Evolutionary conservation across 371 early-diverging fungal species (phyloP), one percentile per base, ranked within the genome.

Genomic region (Haplosporangium sp.): DNA sequence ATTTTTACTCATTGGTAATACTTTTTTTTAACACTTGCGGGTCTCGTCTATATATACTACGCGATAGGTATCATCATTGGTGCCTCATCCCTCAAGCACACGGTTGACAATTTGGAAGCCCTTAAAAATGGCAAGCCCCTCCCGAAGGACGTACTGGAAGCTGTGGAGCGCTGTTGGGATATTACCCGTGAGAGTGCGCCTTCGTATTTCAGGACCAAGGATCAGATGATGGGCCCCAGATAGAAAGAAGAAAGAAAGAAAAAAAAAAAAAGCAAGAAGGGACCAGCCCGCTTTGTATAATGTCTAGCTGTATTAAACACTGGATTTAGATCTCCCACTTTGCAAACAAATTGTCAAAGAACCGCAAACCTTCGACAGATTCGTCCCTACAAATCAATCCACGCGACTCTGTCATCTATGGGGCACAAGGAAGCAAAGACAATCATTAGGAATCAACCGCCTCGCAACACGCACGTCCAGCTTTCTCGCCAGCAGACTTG

Each of bases 351-450:
- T 96, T 96, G 53, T 89, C 90, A 70, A 93, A 95, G 81, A 93
- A 97, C 20, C 89, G 82, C 43, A 96, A 67, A 0, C 96, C 95
- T 67, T 92, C 90, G 1, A 94, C 87, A 4, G 90, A 90, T 61
- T 96, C 94, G 76, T 97, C 97, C 53, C 95, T 87, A 74, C 97
- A 97, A 16, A 95, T 74, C 23, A 88, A 80, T 0, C 94, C 95
- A 52, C 86, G 85, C 20, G 82, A 85, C 81, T 96, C 97, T 8
- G 94, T 85, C 76, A 92, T 86, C 94, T 93, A 62, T 11, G 23
- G 12, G 60, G 29, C 55, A 43, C 13, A 23, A 59, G 47, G 63
- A 41, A 60, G n/a, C 18, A 47, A 57, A 20, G 59, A 42, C 7
- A 45, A 23, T 56, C 20, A 38, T 11, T 20, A 13, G 53, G 55